Percentiles rank a stretch among this genome's conserved stretches.
phyloP scores from a whole-genome alignment of 2,329 filamentous ascomycete genomes.

The Lachnellula hyalina region DNA sequence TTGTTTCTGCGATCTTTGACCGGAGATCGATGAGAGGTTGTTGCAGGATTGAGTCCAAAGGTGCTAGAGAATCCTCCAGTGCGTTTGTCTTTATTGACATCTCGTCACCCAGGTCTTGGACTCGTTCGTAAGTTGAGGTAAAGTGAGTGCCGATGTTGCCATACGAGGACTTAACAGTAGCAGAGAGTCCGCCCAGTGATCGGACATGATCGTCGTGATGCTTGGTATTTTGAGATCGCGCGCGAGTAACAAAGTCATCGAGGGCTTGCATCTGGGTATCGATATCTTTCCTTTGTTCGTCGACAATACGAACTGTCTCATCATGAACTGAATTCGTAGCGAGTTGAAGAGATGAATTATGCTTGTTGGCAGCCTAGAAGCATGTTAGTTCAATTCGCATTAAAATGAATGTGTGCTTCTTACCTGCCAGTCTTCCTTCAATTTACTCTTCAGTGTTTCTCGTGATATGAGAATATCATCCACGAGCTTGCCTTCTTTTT shows the following conservation, averaged over 20 bases:
- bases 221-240: conserved; percentile 71
- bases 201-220: conserved; percentile 66
- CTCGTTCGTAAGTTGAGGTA: conserved; percentile 60
- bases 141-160: conserved; percentile 65
- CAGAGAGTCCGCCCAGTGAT: conserved; percentile 62
- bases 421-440: conserved; percentile 83
- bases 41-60: conserved; percentile 56
- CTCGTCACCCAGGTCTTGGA: conserved; percentile 63
- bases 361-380: conserved; percentile 61
- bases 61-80: conserved; percentile 56
- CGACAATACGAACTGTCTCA: conserved; percentile 84
- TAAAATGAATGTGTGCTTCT: conserved; percentile 33
- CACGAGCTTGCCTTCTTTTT: conserved; percentile 62
- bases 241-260: conserved; percentile 83
- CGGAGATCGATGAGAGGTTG: conserved; percentile 68
- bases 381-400: conserved; percentile 7
- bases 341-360: conserved; percentile 76
- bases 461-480: conserved; percentile 67
- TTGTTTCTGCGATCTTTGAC: conserved; percentile 56
- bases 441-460: conserved; percentile 71
- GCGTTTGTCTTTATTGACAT: conserved; percentile 55
- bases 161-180: conserved; percentile 68
- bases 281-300: conserved; percentile 82
- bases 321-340: conserved; percentile 84
- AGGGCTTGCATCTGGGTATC: conserved; percentile 83